A percentile compares a stretch with the other conserved stretches of the same genome.
phyloP scores from a whole-genome alignment of 1,139 yeast genomes.

The Yamadazyma siamensis region DNA sequence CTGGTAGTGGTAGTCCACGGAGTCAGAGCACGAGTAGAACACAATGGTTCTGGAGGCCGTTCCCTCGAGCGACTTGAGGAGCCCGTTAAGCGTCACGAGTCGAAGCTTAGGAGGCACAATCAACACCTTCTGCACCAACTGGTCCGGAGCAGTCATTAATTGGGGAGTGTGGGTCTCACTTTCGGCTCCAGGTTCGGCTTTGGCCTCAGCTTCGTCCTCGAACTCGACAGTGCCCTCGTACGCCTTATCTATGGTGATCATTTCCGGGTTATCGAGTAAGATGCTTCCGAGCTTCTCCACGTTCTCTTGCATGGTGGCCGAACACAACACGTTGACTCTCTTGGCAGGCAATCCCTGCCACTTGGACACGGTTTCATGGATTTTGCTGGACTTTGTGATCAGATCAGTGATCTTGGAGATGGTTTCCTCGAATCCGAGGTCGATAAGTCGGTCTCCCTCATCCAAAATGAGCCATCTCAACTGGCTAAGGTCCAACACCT shows the following conservation, averaged over 20 bases:
- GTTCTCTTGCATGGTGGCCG: constrained; percentile 86
- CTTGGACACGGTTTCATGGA: constrained; percentile 33
- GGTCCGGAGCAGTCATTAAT: constrained; percentile 73
- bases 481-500: constrained; percentile 63
- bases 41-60: constrained; percentile 66
- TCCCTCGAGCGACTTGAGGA: constrained; percentile 39
- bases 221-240: constrained; percentile 37
- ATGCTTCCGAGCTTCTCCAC: constrained; percentile 80
- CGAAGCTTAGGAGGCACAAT: constrained; percentile 91
- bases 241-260: constrained; percentile 43
- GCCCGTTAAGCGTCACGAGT: constrained; percentile 73
- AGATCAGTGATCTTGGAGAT: constrained; percentile 68
- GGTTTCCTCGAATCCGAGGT: constrained; percentile 93
- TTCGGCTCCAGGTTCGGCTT: constrained; percentile 15
- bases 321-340: constrained; percentile 80
- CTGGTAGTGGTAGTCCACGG: constrained; percentile 87
- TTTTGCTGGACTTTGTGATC: constrained; percentile 44
- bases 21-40: constrained; percentile 89
- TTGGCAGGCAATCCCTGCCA: constrained; percentile 62
- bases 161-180: constrained; percentile 18
- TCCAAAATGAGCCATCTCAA: constrained; percentile 83
- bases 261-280: constrained; percentile 66
- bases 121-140: constrained; percentile 70
- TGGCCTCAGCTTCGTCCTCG: no score
- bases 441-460: constrained; percentile 95